Evolutionary conservation across 1,284 basidiomycete species (phyloP).

Genomic region (Cryptococcus depauperatus): DNA sequence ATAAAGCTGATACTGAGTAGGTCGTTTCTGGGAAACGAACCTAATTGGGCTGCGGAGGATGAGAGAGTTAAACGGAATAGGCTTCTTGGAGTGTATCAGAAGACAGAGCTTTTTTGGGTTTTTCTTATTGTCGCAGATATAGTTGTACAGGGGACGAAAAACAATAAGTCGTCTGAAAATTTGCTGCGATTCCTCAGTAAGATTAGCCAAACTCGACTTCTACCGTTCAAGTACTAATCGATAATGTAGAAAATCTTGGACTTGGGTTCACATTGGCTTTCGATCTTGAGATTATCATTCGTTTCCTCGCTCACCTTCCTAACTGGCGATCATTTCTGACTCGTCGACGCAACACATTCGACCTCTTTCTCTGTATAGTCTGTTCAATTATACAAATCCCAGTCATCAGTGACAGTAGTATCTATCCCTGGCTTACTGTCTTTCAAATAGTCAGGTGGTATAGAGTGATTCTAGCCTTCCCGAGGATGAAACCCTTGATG

Average conservation of each 20-base stretch:
- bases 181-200: conserved; percentile 48
- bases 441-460: conserved; percentile 89
- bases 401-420: conserved; percentile 54
- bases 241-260: conserved; percentile 58
- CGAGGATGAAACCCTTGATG: conserved; percentile 37
- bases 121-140: conserved; percentile 60
- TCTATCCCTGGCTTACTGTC: conserved; percentile 86
- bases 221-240: not conserved
- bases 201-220: conserved; percentile 6
- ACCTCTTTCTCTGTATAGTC: conserved; percentile 70
- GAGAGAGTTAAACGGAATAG: conserved; percentile 21
- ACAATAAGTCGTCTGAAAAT: conserved; percentile 50
- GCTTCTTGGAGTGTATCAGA: conserved; percentile 27
- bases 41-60: conserved; percentile 30
- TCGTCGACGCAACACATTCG: conserved; percentile 63
- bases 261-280: conserved; percentile 75
- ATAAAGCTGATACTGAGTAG: conserved; percentile 2
- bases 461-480: conserved; percentile 64
- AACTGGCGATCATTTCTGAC: conserved; percentile 73
- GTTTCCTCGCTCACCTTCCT: conserved; percentile 65
- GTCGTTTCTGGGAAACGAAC: conserved; percentile 19
- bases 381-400: conserved; percentile 83
- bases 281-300: conserved; percentile 76
- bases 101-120: conserved; percentile 60
- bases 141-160: conserved; percentile 67